phyloP scores from a whole-genome alignment of 2,329 filamentous ascomycete species.

The Sporothrix euskadiensis region DNA sequence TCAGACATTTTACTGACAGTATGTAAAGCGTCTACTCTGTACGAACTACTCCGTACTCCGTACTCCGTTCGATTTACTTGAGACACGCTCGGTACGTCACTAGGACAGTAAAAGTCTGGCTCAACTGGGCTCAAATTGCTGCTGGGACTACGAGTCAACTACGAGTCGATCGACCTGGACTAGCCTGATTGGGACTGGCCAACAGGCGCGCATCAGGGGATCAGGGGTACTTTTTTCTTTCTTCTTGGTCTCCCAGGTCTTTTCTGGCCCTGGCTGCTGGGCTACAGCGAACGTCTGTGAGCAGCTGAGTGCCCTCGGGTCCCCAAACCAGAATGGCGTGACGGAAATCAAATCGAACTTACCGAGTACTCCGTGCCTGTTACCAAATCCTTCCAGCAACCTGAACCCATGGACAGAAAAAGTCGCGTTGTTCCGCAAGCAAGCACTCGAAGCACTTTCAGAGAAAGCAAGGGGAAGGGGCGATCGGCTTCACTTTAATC shows the following conservation, averaged over 20 bases:
- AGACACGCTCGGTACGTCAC: neutral
- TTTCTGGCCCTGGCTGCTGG: neutral
- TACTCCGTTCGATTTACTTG: neutral
- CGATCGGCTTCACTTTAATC: neutral
- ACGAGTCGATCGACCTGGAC: neutral
- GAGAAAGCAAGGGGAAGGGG: neutral
- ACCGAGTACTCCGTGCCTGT: neutral
- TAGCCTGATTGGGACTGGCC: constrained; percentile 21
- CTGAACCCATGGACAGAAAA: neutral
- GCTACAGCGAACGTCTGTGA: neutral
- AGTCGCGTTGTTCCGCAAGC: neutral
- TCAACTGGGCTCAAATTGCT: neutral
- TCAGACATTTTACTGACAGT: too few relatives aligned
- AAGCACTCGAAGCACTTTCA: neutral
- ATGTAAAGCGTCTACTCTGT: neutral
- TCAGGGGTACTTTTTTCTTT: neutral
- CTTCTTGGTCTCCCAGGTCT: too few relatives aligned
- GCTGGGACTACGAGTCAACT: too few relatives aligned
- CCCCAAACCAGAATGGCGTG: neutral
- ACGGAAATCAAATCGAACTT: neutral
- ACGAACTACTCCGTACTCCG: too few relatives aligned
- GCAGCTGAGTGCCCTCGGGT: too few relatives aligned
- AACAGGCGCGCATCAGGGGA: constrained; percentile 5
- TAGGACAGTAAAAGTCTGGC: neutral
- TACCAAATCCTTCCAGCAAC: neutral